A percentile compares a stretch with the other conserved stretches of the same genome.
phyloP scores from a whole-genome alignment of 345 rosid species.

The Passiflora organensis region DNA sequence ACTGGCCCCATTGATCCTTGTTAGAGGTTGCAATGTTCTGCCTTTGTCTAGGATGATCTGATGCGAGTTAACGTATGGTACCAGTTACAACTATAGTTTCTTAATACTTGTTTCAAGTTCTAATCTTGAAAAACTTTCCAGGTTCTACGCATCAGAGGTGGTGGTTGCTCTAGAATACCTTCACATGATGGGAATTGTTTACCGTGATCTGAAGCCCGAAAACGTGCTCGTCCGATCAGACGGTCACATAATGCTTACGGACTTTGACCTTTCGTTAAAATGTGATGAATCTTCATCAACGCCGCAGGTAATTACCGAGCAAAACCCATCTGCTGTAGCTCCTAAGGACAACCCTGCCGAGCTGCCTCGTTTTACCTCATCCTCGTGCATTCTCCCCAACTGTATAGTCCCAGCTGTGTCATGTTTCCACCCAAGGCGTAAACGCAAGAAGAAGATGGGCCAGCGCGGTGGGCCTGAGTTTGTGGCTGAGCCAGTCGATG shows the following conservation, averaged over 20 bases:
- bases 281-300: conserved; percentile 61
- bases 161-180: conserved; percentile 91
- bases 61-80: no score
- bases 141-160: conserved; percentile 87
- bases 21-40: not conserved
- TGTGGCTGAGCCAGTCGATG: conserved; percentile 78
- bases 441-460: conserved; percentile 55
- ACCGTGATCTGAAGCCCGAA: conserved; percentile 91
- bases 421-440: conserved; percentile 68
- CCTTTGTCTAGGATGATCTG: conserved; percentile 5
- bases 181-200: conserved; percentile 92
- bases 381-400: conserved; percentile 78
- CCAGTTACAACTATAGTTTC: no score
- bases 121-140: conserved; percentile 14
- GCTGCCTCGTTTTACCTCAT: conserved; percentile 31
- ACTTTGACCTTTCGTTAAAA: conserved; percentile 86
- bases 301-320: conserved; percentile 51
- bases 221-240: conserved; percentile 84
- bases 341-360: conserved; percentile 31
- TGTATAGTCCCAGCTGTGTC: conserved; percentile 88
- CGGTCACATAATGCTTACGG: conserved; percentile 92
- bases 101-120: no score
- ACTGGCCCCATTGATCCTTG: conserved; percentile 12
- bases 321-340: conserved; percentile 23
- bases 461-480: conserved; percentile 59